Base-by-base conservation (phyloP, 306 rosid species). In the Medicago lupulina region DNA sequence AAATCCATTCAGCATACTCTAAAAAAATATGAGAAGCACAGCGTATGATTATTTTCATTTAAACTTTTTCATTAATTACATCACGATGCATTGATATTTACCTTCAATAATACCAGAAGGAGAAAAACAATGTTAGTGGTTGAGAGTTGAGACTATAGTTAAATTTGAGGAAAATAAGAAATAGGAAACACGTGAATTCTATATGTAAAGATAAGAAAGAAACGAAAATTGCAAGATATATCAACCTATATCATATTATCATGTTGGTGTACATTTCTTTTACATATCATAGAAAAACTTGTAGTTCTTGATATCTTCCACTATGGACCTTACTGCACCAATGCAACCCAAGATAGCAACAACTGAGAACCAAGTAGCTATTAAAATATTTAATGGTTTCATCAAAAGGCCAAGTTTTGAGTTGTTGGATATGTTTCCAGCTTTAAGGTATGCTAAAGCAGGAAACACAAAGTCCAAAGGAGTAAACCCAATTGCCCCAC, bases 401-500 rank as follows among this genome's bases (percentile, higher is more conserved):
- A 86, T 59, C 67, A 82, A 74, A 28, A 68, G 62, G 19, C 83
- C 71, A 44, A 79, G 54, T 73, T 76, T 82, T 65, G 82, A 71
- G 71, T 80, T 83, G 57, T 64, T 77, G 61, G 61, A 72, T 50
- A 19, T 59, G 46, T 76, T 85, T 71, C 88, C 83, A 31, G 73
- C 91, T 85, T 86, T 92, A 15, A 89, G 79, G 77, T 88, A 89
- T 74, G 97, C 93, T 59, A 89, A 74, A 58, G 93, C 89, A 61
- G 90, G 93, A 86, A 89, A 86, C 69, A 89, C 88, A 78, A 89
- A 88, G 59, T 92, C 96, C 43, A 92, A 85, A 15, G 90, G 91
- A 18, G 96, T 88, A 71, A 91, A 91, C 62, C 95, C 97, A 11
- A 89, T 77, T 63, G 95, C 95, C 57, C 95, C 92, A 12, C 97